Evolutionary conservation across 2,329 filamentous ascomycete species (phyloP).

Genomic region (Beauveria caledonica): DNA sequence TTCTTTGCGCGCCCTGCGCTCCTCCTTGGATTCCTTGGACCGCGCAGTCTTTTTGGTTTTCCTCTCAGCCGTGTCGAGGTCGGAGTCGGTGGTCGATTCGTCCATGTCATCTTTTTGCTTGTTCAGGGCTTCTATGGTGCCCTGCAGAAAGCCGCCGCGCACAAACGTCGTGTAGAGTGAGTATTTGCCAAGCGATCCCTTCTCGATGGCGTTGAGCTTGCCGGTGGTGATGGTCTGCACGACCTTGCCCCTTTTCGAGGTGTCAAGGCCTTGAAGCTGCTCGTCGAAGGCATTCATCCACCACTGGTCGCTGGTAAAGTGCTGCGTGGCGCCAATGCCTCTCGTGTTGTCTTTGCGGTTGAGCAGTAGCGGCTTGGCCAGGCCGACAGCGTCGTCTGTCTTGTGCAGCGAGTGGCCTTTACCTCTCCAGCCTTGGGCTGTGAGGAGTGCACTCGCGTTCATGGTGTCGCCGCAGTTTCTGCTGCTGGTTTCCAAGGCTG

Average conservation of each 20-base stretch:
- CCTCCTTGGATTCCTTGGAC: conserved; percentile 32
- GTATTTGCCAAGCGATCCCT: conserved; percentile 45
- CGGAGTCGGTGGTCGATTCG: conserved; percentile 14
- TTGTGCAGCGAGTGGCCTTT: conserved; percentile 81
- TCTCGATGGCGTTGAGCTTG: conserved; percentile 48
- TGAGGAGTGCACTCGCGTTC: conserved; percentile 78
- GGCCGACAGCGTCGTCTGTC: conserved; percentile 61
- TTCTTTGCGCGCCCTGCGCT: conserved; percentile 29
- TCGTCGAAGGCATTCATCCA: conserved; percentile 94
- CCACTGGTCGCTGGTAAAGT: conserved; percentile 75
- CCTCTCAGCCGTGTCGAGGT: conserved; percentile 18
- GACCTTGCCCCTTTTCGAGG: conserved; percentile 46
- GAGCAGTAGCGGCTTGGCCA: conserved; percentile 75
- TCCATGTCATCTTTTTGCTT: conserved; percentile 15
- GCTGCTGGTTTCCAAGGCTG: not conserved
- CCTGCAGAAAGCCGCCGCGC: conserved; percentile 65
- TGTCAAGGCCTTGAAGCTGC: conserved; percentile 73
- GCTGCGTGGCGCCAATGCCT: conserved; percentile 70
- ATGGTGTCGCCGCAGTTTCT: conserved; percentile 37
- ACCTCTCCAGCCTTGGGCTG: conserved; percentile 83
- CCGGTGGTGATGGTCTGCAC: conserved; percentile 47
- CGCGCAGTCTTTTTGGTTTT: conserved; percentile 22
- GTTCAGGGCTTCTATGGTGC: conserved; percentile 45
- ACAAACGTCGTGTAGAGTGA: conserved; percentile 81
- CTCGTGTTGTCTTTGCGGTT: conserved; percentile 73